Evolutionary conservation across 805 yeast species (phyloP).

Genomic region (Sugiyamaella qingdaonensis): DNA sequence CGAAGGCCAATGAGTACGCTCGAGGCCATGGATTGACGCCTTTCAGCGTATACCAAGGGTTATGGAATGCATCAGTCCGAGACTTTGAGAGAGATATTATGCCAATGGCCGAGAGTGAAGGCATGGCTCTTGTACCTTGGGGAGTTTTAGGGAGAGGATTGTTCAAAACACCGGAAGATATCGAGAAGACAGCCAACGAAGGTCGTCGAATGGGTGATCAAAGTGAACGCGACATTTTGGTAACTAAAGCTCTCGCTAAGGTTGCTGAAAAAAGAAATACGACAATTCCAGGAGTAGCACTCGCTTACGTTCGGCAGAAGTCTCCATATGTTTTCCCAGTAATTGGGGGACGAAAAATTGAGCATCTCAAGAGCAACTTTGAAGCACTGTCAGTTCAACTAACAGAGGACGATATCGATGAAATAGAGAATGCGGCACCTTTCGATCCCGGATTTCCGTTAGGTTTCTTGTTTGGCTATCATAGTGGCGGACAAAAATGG

Average conservation of each 20-base stretch:
- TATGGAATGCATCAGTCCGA: constrained; percentile 22
- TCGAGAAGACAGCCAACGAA: constrained; percentile 16
- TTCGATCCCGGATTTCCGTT: constrained; percentile 24
- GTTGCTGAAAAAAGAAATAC: constrained; percentile 4
- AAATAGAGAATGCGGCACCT: constrained; percentile 17
- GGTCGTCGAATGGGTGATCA: constrained; percentile 4
- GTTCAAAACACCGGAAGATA: constrained; percentile 18
- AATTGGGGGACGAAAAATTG: constrained; percentile 25
- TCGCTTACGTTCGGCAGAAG: constrained; percentile 25
- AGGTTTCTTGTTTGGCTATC: constrained; percentile 5
- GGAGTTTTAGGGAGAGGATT: constrained; percentile 25
- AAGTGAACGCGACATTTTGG: not conserved
- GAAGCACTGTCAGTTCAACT: constrained; percentile 19
- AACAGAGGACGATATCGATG: constrained; percentile 18
- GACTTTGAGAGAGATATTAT: constrained; percentile 27
- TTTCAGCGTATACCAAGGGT: constrained; percentile 25
- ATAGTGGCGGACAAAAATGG: not conserved
- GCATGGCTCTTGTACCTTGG: constrained; percentile 29
- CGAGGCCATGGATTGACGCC: constrained; percentile 22
- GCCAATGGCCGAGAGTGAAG: constrained; percentile 26
- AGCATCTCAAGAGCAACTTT: constrained; percentile 23
- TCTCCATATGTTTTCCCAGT: constrained; percentile 23
- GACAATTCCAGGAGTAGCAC: constrained; percentile 17
- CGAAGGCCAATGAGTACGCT: constrained; percentile 17
- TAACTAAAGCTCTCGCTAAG: constrained; percentile 9